phyloP scores from a whole-genome alignment of 306 rosid species.

The Lithocarpus polystachyus region DNA sequence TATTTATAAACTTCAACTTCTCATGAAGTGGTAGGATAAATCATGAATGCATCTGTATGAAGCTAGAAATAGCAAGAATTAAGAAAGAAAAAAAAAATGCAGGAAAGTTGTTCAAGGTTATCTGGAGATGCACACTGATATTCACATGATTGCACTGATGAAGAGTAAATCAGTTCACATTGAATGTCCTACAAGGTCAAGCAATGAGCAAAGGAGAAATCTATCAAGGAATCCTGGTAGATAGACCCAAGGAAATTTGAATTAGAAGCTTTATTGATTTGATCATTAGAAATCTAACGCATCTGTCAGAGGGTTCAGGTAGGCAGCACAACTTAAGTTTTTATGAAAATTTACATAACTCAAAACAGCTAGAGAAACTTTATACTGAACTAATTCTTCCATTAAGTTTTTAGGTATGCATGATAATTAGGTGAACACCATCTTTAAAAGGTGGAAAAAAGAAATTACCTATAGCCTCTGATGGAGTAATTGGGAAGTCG shows the following conservation, averaged over 20 bases:
- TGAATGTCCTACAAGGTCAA: not conserved
- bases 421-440: not conserved
- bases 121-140: not conserved
- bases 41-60: not conserved
- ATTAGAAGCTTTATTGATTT: not conserved
- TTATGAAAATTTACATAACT: not conserved
- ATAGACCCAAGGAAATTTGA: not conserved
- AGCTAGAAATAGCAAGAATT: not conserved
- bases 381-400: not conserved
- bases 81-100: not conserved
- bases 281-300: not conserved
- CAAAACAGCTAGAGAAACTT: not conserved
- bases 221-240: not conserved
- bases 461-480: slow-evolving; percentile 59
- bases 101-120: not conserved
- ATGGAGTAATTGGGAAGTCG: slow-evolving; percentile 90
- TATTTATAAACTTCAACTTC: not conserved
- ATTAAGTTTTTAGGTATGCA: not conserved
- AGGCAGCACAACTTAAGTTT: not conserved
- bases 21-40: not conserved
- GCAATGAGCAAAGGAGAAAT: not conserved
- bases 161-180: not conserved
- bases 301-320: not conserved
- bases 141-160: not conserved
- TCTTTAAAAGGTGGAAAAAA: not conserved